Conservation (phyloP, 1,284 basidiomycete species). For the Microbotryum lychnidis-dioicae region DNA sequence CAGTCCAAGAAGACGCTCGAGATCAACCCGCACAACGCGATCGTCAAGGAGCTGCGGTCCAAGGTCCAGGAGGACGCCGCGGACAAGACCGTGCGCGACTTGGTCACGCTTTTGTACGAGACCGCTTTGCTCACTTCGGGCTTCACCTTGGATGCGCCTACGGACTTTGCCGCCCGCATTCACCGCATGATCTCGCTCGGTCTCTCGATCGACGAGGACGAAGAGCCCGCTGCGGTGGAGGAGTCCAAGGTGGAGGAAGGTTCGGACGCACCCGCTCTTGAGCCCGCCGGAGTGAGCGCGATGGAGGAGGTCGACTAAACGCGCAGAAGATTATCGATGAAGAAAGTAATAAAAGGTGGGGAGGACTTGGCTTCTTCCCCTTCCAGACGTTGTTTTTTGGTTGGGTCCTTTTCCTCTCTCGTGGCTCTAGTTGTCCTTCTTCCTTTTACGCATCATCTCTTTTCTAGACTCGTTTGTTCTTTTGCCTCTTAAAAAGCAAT, state of each 20-base stretch:
- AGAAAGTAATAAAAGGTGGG: too few relatives aligned
- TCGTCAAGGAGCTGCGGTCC: constrained; percentile 90
- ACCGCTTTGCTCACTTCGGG: constrained; percentile 66
- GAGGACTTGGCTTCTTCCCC: too few relatives aligned
- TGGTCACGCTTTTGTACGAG: constrained; percentile 93
- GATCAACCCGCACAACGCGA: constrained; percentile 88
- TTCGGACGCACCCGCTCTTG: constrained; percentile 25
- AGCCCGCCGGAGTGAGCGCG: constrained; percentile 27
- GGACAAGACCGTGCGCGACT: constrained; percentile 95
- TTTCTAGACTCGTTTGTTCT: too few relatives aligned
- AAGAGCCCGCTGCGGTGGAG: constrained; percentile 36
- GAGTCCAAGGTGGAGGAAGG: constrained; percentile 36
- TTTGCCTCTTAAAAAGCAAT: too few relatives aligned
- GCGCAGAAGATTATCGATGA: too few relatives aligned
- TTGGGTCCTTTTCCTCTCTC: too few relatives aligned
- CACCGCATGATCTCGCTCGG: constrained; percentile 86
- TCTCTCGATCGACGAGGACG: constrained; percentile 45
- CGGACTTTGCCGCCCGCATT: constrained; percentile 90
- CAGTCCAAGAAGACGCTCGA: constrained; percentile 95
- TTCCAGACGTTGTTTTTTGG: too few relatives aligned
- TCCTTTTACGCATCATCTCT: too few relatives aligned
- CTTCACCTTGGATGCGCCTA: constrained; percentile 91
- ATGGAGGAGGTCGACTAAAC: constrained; percentile 49
- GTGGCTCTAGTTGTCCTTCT: too few relatives aligned
- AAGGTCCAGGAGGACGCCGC: constrained; percentile 95